phyloP scores from a whole-genome alignment of 352 stramenopile genomes.

The Thraustotheca clavata region DNA sequence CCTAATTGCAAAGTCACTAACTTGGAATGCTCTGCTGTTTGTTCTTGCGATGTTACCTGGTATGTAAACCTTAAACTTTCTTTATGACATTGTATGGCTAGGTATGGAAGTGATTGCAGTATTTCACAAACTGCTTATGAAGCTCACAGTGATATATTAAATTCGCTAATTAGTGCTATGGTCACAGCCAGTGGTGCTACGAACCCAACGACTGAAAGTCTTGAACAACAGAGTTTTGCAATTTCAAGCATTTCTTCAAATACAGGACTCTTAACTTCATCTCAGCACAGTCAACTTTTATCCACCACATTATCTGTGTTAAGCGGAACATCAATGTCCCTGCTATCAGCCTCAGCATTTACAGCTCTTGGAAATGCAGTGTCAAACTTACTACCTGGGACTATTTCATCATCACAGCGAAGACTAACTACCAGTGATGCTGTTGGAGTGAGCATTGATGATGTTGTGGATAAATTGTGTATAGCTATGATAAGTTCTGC shows the following conservation, averaged over 20 bases:
- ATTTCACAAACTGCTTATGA: constrained; percentile 42
- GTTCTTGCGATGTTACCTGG: constrained; percentile 35
- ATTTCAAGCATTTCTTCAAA: constrained; percentile 61
- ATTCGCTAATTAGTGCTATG: constrained; percentile 51
- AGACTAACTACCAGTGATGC: background rate
- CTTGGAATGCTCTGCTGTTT: constrained; percentile 41
- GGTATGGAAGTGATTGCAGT: constrained; percentile 41
- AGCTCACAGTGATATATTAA: constrained; percentile 38
- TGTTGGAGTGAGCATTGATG: background rate
- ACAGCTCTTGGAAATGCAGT: constrained; percentile 45
- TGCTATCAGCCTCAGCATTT: constrained; percentile 40
- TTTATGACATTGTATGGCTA: background rate
- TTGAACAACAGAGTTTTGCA: constrained; percentile 57
- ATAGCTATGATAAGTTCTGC: constrained; percentile 31
- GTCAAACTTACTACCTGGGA: constrained; percentile 28
- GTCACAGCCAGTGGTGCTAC: constrained; percentile 37
- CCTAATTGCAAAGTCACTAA: constrained; percentile 35
- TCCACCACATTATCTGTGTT: constrained; percentile 28
- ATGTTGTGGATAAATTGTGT: constrained; percentile 40
- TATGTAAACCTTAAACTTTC: constrained; percentile 20
- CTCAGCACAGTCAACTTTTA: constrained; percentile 37
- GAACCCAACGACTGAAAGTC: constrained; percentile 24
- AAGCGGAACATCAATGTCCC: constrained; percentile 45
- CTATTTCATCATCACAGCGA: background rate
- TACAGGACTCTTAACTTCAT: constrained; percentile 40